Evolutionary conservation across 2,329 filamentous ascomycete genomes (phyloP), one percentile per base, ranked within the genome.

Genomic region (Aspergillus vadensis): DNA sequence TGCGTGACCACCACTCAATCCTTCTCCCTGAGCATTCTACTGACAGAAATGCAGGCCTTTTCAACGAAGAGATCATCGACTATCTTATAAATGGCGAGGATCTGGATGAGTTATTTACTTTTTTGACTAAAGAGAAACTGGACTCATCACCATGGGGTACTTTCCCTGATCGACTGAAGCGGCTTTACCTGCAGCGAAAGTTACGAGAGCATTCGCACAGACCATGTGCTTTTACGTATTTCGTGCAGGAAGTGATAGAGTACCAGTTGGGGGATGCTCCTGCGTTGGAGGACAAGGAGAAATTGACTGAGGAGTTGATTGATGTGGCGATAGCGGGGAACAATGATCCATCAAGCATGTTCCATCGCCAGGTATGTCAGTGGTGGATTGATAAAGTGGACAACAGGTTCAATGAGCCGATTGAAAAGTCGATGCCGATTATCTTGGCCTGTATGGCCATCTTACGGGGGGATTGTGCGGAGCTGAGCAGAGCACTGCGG

Each of bases 371-470:
- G 9, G 15, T 17, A 32, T 23, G 21, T 21, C 15, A 25, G 15
- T 36, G 5, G 5, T 54, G 51, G 32, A n/a, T 14, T 17, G 23
- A 23, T 36, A 5, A 15, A n/a, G 15, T 21, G 4, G 5, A 21
- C 5, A 8, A 17, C 9, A 15, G 8, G 9, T 39, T 21, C 30
- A 7, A 6, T 17, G 32, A 27, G 10, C 21, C 51, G 2, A 23
- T 54, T 2, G 51, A 27, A 6, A 10, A 41, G 9, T 39, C 51
- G 9, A 23, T 54, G 15, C 14, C 51, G 2, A 36, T 41, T 14
- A 14, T 54, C 9, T 12, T 54, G 17, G 51, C 30, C 17, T 54
- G 51, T 10, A 54, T 30, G 38, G 51, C 51, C 14, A 54, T 54
- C 38, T 17, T n/a, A 23, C 30, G 51, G 17, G 51, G 51, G 17